Percentiles rank a stretch among this genome's conserved stretches.
Conservation (phyloP, 495 filamentous ascomycete genomes). For the Neurospora sp. region DNA sequence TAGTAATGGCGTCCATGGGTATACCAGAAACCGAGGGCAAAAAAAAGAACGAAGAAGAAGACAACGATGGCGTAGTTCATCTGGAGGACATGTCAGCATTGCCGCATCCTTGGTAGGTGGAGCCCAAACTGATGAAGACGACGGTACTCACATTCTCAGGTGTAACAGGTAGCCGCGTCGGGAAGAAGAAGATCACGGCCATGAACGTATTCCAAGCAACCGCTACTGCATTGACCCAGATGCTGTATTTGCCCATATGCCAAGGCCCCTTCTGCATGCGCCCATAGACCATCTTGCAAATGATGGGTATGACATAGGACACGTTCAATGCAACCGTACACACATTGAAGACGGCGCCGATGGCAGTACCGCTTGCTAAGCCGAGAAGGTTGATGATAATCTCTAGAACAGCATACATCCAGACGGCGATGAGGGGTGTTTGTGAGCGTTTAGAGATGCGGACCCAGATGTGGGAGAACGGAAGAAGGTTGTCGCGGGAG, state of each 20-base stretch:
- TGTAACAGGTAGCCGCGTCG: conserved; percentile 44
- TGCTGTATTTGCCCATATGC: conserved; percentile 42
- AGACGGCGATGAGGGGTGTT: conserved; percentile 52
- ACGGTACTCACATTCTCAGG: conserved; percentile 25
- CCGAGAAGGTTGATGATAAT: conserved; percentile 54
- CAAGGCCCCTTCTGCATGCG: conserved; percentile 51
- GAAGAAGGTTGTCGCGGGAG: conserved; percentile 49
- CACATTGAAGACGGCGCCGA: conserved; percentile 53
- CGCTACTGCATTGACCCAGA: conserved; percentile 42
- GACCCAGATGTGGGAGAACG: conserved; percentile 44
- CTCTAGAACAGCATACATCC: conserved; percentile 46
- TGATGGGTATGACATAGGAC: conserved; percentile 51
- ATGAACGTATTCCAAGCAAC: conserved; percentile 53
- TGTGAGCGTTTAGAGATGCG: conserved; percentile 43
- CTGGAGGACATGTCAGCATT: conserved; percentile 6
- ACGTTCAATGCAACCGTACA: conserved; percentile 55
- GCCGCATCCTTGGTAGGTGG: background rate
- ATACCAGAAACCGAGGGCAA: conserved; percentile 42
- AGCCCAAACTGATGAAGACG: background rate
- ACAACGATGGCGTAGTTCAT: conserved; percentile 41
- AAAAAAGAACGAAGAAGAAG: conserved; percentile 33
- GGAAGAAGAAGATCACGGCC: conserved; percentile 51
- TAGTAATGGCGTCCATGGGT: conserved; percentile 39
- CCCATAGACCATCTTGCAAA: conserved; percentile 49
- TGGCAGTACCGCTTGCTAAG: conserved; percentile 51